Conservation (phyloP, 208 protist species). For the Angomonas deanei region DNA sequence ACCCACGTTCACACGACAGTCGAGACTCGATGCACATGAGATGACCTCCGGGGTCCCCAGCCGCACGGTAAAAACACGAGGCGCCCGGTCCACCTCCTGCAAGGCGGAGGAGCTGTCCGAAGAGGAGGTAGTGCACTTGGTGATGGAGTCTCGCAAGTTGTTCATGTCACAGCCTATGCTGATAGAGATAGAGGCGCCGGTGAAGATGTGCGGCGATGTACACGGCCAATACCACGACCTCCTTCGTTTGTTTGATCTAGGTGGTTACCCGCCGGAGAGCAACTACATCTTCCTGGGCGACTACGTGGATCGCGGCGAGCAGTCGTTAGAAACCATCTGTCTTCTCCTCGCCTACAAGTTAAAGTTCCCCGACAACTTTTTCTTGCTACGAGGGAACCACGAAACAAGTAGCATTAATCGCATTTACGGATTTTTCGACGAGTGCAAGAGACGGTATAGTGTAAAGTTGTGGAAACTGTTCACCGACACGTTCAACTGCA, state of each 20-base stretch:
- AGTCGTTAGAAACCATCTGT: slow-evolving; percentile 64
- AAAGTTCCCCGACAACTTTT: slow-evolving; percentile 75
- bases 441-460: slow-evolving; percentile 94
- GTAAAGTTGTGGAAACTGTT: slow-evolving; percentile 82
- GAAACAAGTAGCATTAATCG: slow-evolving; percentile 74
- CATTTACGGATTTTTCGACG: slow-evolving; percentile 86
- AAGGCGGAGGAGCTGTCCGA: slow-evolving; percentile 7
- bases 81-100: neutral
- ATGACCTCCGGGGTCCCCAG: slow-evolving; percentile 12
- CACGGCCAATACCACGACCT: slow-evolving; percentile 85
- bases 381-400: slow-evolving; percentile 89
- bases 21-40: slow-evolving; percentile 31
- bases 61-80: slow-evolving; percentile 11
- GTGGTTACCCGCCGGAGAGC: slow-evolving; percentile 26
- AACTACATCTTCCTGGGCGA: slow-evolving; percentile 97
- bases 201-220: slow-evolving; percentile 85
- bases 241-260: slow-evolving; percentile 68
- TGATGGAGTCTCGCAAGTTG: slow-evolving; percentile 69
- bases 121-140: slow-evolving; percentile 65
- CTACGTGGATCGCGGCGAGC: slow-evolving; percentile 95
- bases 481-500: slow-evolving; percentile 84
- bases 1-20: slow-evolving; percentile 45
- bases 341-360: slow-evolving; percentile 83
- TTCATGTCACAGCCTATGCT: slow-evolving; percentile 90
- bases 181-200: slow-evolving; percentile 71